phyloP scores from a whole-genome alignment of 73 alveolate species.

The Paramecium biaurelia region DNA sequence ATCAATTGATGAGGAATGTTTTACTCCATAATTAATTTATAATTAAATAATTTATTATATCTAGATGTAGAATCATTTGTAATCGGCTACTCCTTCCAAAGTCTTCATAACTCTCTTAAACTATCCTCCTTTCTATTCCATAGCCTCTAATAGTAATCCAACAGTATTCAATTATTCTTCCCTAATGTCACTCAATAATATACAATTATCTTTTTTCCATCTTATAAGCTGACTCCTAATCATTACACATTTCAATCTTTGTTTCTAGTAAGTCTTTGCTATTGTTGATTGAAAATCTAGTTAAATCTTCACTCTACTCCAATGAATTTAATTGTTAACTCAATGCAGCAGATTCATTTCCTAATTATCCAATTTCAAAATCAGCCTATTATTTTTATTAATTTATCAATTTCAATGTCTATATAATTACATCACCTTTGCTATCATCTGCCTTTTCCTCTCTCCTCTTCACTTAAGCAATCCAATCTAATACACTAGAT shows the following conservation, averaged over 20 bases:
- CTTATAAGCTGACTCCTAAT: not conserved
- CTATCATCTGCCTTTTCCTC: conserved; percentile 42
- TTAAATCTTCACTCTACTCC: not conserved
- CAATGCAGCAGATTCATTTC: not conserved
- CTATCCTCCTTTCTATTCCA: conserved; percentile 47
- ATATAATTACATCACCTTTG: not conserved
- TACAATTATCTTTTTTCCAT: not conserved
- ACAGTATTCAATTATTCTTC: conserved; percentile 12
- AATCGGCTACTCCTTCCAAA: conserved; percentile 6
- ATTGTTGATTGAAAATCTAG: not conserved
- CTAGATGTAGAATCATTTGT: not conserved
- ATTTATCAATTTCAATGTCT: not conserved
- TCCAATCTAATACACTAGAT: conserved; percentile 17
- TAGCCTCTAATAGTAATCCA: not conserved
- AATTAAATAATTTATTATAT: not conserved
- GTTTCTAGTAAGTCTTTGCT: not conserved
- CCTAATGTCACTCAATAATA: not conserved
- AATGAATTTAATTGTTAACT: not conserved
- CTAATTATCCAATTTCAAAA: not conserved
- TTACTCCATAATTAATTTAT: conserved; percentile 19
- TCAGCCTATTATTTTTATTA: not conserved
- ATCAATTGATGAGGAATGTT: conserved; percentile 26
- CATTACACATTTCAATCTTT: not conserved
- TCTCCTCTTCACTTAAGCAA: not conserved
- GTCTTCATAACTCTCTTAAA: conserved; percentile 17